Percentiles rank a stretch among this genome's conserved stretches.
Evolutionary conservation across 495 filamentous ascomycete genomes (phyloP).

Genomic region (Daldinia vernicosa): DNA sequence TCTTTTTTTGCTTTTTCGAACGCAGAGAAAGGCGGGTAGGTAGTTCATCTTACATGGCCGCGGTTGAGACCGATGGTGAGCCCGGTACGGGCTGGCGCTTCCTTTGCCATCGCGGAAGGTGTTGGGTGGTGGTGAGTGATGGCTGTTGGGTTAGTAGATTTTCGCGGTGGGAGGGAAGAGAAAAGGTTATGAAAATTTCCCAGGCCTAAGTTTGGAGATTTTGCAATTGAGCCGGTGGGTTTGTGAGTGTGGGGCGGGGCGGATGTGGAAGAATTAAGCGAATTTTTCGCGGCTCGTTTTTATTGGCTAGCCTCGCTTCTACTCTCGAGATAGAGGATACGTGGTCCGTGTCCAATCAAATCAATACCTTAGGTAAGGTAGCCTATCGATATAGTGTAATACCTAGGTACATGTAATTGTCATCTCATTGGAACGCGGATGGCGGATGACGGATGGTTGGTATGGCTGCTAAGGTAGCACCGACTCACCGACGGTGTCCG

Average conservation of each 20-base stretch:
- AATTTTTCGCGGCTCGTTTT: slow-evolving; percentile 3
- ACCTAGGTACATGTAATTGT: slow-evolving; percentile 22
- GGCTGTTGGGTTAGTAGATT: slow-evolving; percentile 43
- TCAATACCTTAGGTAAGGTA: too few relatives aligned
- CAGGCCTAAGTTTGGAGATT: slow-evolving; percentile 27
- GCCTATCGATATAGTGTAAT: slow-evolving; percentile 11
- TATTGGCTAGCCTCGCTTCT: slow-evolving; percentile 33
- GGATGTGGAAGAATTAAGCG: slow-evolving; percentile 32
- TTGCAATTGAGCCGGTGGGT: slow-evolving; percentile 34
- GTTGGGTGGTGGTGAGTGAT: slow-evolving; percentile 37
- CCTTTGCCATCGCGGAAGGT: slow-evolving; percentile 51
- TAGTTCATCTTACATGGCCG: slow-evolving; percentile 74
- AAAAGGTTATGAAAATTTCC: slow-evolving; percentile 23
- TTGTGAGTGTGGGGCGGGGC: slow-evolving; percentile 36
- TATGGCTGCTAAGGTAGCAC: slow-evolving; percentile 2
- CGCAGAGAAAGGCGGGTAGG: slow-evolving; percentile 6
- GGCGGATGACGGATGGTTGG: slow-evolving; percentile 15
- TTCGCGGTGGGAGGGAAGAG: slow-evolving; percentile 28
- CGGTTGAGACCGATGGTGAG: slow-evolving; percentile 85
- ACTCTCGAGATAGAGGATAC: slow-evolving; percentile 1
- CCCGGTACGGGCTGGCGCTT: slow-evolving; percentile 69
- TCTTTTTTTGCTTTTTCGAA: slow-evolving; percentile 1
- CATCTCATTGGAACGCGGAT: background rate
- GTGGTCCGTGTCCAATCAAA: slow-evolving; percentile 6
- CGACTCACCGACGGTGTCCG: slow-evolving; percentile 24